Evolutionary conservation across 1,139 yeast species (phyloP).

Genomic region (Blastobotrys arbuscula): DNA sequence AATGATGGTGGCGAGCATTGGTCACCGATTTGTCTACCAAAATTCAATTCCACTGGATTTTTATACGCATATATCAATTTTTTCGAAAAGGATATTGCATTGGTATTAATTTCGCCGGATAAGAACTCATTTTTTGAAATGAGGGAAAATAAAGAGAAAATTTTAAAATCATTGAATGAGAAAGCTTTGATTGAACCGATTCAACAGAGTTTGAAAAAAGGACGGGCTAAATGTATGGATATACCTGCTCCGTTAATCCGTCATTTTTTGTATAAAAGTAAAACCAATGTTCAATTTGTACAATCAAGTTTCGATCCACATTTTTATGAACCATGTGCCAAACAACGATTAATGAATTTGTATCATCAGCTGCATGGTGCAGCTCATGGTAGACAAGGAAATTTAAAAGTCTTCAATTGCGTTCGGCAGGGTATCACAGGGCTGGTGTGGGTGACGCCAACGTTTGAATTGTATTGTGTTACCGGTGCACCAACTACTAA

Average conservation of each 20-base stretch:
- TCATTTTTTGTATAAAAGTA: slow-evolving; percentile 78
- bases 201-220: slow-evolving; percentile 36
- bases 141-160: slow-evolving; percentile 51
- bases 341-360: slow-evolving; percentile 36
- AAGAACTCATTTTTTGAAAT: slow-evolving; percentile 76
- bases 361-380: slow-evolving; percentile 42
- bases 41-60: slow-evolving; percentile 84
- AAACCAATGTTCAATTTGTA: slow-evolving; percentile 54
- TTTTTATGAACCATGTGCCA: slow-evolving; percentile 28
- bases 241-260: slow-evolving; percentile 57
- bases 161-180: slow-evolving; percentile 42
- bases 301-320: slow-evolving; percentile 38
- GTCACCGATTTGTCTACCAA: slow-evolving; percentile 91
- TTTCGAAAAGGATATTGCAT: slow-evolving; percentile 46
- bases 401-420: slow-evolving; percentile 31
- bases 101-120: slow-evolving; percentile 75
- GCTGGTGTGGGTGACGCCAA: slow-evolving; percentile 51
- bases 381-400: slow-evolving; percentile 28
- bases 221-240: slow-evolving; percentile 44
- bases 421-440: slow-evolving; percentile 40
- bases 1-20: slow-evolving; percentile 69
- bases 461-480: slow-evolving; percentile 50
- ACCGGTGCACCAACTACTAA: slow-evolving; percentile 45
- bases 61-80: slow-evolving; percentile 72
- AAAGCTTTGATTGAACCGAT: slow-evolving; percentile 36